Conservation (phyloP, 208 protist genomes). For the Crithidia fasciculata region DNA sequence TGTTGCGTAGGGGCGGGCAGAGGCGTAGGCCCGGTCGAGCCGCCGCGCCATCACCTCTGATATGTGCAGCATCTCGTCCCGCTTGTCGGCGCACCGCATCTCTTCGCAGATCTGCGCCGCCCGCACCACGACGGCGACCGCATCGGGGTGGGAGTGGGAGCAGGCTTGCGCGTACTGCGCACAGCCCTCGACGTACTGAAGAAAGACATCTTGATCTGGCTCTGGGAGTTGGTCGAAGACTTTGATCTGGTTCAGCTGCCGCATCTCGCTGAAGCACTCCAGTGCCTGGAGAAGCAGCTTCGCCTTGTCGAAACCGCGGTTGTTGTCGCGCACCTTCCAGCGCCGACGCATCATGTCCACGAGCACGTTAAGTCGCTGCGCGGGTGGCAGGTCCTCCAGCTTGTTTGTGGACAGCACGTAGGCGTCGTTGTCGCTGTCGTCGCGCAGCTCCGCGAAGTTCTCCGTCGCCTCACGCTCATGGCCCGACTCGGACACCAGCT, state of each 20-base stretch:
- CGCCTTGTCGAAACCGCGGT: slow-evolving; percentile 89
- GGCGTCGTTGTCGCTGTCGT: slow-evolving; percentile 76
- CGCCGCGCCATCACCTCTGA: slow-evolving; percentile 67
- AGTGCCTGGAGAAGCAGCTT: slow-evolving; percentile 80
- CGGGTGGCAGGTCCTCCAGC: slow-evolving; percentile 75
- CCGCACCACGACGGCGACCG: slow-evolving; percentile 79
- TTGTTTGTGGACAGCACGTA: slow-evolving; percentile 80
- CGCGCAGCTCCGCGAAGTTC: slow-evolving; percentile 76
- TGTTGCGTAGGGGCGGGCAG: slow-evolving; percentile 60
- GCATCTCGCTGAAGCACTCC: slow-evolving; percentile 92
- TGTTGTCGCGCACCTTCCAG: slow-evolving; percentile 84
- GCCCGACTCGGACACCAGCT: slow-evolving; percentile 77
- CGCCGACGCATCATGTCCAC: slow-evolving; percentile 69
- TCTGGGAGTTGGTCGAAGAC: slow-evolving; percentile 70
- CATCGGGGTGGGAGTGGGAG: slow-evolving; percentile 85
- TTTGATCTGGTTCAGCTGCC: slow-evolving; percentile 55
- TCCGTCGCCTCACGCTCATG: slow-evolving; percentile 90
- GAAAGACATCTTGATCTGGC: slow-evolving; percentile 85
- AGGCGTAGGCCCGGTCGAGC: slow-evolving; percentile 80
- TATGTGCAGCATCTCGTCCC: slow-evolving; percentile 85
- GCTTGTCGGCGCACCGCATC: slow-evolving; percentile 83
- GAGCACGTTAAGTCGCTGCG: slow-evolving; percentile 71
- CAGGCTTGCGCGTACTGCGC: slow-evolving; percentile 72
- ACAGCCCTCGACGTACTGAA: slow-evolving; percentile 87
- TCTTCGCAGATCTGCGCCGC: slow-evolving; percentile 89